Conservation (phyloP, 2,329 filamentous ascomycete species). For the Epichloe glyceriae region DNA sequence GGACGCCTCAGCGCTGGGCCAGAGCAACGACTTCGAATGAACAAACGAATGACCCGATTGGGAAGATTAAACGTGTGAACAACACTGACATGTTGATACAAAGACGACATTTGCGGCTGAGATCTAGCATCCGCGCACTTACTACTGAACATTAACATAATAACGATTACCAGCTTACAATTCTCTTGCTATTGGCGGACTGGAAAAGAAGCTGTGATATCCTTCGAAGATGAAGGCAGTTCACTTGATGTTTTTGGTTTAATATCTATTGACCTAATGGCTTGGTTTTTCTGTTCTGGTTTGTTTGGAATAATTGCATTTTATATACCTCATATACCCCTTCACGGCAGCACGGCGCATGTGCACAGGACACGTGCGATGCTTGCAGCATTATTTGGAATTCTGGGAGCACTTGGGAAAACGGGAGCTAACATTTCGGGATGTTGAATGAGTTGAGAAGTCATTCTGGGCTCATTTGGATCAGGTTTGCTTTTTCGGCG, state of each 20-base stretch:
- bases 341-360: not conserved
- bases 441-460: no score
- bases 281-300: not conserved
- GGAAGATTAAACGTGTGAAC: conserved; percentile 26
- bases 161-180: no score
- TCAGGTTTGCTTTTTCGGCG: no score
- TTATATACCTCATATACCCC: not conserved
- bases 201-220: not conserved
- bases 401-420: not conserved
- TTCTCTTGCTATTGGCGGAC: no score
- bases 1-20: conserved; percentile 8
- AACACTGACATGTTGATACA: conserved; percentile 26
- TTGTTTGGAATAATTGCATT: not conserved
- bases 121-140: no score
- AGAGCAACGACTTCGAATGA: conserved; percentile 32
- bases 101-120: not conserved
- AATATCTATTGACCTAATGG: not conserved
- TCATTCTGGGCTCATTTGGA: no score
- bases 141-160: no score
- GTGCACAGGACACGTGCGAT: no score
- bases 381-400: no score
- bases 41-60: conserved; percentile 48
- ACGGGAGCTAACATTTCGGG: no score
- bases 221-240: not conserved
- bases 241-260: not conserved